Base-by-base conservation (phyloP, 164 flowering plant genomes). In the Chloranthus sessilifolius region DNA sequence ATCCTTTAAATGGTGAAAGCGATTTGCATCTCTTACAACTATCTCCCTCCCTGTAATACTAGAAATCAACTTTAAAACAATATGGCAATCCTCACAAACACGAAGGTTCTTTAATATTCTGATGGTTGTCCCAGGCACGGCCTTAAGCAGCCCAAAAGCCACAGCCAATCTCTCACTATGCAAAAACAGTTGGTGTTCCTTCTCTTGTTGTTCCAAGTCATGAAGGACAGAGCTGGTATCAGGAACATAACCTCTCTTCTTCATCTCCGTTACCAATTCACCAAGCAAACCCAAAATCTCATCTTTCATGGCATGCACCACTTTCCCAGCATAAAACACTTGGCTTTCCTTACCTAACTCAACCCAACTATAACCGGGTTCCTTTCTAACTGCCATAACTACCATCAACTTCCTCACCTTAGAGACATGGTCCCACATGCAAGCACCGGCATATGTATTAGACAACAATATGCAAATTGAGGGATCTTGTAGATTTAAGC, bases 131-230 rank as follows among this genome's bases (percentile, higher is more conserved):
- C 90, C 89, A 20, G 81, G 76, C 61, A 73, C 70, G 47, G 74
- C 60, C 63, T 74, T 84, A 16, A 88, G 81, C 60, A 88, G 55
- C 42, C 90, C 90, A 52, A 78, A 77, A 27, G 96, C 96, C 19
- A 84, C 73, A 52, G 94, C 94, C 71, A 80, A 21, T 61, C 88
- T 70, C 73, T 82, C 94, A 59, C 96, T 79, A 55, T 88, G 94
- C 82, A 80, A 73, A 53, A 79, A 76, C 21, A 85, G 74, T 44
- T 76, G 86, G 25, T 66, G 72, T 59, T 79, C 88, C 63, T 80
- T 79, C 67, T 81, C 97, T 17, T 75, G 81, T 29, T 70, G 70
- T 17, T 77, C 88, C 71, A 88, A 59, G 54, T 83, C 88, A 61
- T 79, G 87, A 62, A 83, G 70, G 47, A 83, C 88, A 36, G 30